phyloP scores from a whole-genome alignment of 2,329 filamentous ascomycete genomes.

The Eurotiales sp. region DNA sequence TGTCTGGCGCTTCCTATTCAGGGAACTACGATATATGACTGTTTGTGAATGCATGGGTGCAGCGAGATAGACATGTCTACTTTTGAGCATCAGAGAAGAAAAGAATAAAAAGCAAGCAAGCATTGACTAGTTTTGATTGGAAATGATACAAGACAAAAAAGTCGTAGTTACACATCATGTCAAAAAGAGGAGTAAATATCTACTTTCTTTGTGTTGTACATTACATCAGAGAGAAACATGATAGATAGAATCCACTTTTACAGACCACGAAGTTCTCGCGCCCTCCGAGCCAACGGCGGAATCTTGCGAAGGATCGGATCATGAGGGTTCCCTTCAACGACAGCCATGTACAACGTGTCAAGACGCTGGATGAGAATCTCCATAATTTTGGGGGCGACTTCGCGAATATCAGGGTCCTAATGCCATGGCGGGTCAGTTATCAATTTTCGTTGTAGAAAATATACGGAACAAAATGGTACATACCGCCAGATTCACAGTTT shows the following conservation, averaged over 20 bases:
- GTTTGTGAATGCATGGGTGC: too few species aligned
- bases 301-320: conserved; percentile 53
- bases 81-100: not conserved
- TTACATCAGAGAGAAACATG: too few species aligned
- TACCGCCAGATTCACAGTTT: conserved; percentile 53
- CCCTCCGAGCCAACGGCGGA: conserved; percentile 42
- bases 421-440: too few species aligned
- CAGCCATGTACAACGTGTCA: conserved; percentile 54
- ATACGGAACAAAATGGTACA: conserved; percentile 20
- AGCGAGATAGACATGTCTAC: too few species aligned
- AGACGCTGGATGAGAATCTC: conserved; percentile 56
- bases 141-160: too few species aligned
- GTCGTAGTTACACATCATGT: not conserved
- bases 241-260: not conserved
- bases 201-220: too few species aligned
- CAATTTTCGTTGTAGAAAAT: too few species aligned
- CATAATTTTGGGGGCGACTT: conserved; percentile 58
- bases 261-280: conserved; percentile 31
- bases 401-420: conserved; percentile 53
- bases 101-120: not conserved
- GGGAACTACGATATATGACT: too few species aligned
- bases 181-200: too few species aligned
- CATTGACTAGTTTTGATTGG: too few species aligned
- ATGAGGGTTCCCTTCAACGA: conserved; percentile 50
- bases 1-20: too few species aligned